Evolutionary conservation across 371 early-diverging fungal genomes (phyloP).

Genomic region (Mortierella polycephala): DNA sequence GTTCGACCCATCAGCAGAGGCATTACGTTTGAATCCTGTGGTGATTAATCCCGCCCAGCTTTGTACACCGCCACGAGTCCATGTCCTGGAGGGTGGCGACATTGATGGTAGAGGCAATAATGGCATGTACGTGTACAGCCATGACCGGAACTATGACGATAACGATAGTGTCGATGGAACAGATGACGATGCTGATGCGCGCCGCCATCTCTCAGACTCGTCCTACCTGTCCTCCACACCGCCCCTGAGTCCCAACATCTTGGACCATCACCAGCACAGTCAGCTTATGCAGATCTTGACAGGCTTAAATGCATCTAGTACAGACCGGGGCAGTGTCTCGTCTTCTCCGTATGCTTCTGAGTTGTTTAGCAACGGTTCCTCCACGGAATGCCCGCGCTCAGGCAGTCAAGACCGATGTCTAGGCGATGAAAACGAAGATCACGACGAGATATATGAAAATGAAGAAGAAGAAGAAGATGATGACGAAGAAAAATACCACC

Average conservation of each 20-base stretch:
- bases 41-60: not conserved
- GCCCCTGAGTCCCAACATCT: slow-evolving; percentile 16
- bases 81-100: not conserved
- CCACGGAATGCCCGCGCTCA: not conserved
- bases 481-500: not conserved
- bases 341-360: not conserved
- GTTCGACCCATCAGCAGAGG: not conserved
- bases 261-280: not conserved
- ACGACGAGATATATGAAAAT: not conserved
- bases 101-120: not conserved
- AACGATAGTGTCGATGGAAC: slow-evolving; percentile 15
- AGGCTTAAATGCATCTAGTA: slow-evolving; percentile 1
- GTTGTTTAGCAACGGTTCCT: not conserved
- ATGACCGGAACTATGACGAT: not conserved
- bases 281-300: slow-evolving; percentile 10
- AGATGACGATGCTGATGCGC: slow-evolving; percentile 15
- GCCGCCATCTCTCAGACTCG: slow-evolving; percentile 6
- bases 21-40: not conserved
- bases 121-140: too few species aligned
- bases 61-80: not conserved
- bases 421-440: not conserved
- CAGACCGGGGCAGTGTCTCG: not conserved
- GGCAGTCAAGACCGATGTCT: not conserved
- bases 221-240: slow-evolving; percentile 14
- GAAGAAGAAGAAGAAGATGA: slow-evolving; percentile 1